These are phyloP conservation scores for Ormosia semicastrata DNA, from an alignment of 306 rosid species.

Conservation along the genomic window DNA sequence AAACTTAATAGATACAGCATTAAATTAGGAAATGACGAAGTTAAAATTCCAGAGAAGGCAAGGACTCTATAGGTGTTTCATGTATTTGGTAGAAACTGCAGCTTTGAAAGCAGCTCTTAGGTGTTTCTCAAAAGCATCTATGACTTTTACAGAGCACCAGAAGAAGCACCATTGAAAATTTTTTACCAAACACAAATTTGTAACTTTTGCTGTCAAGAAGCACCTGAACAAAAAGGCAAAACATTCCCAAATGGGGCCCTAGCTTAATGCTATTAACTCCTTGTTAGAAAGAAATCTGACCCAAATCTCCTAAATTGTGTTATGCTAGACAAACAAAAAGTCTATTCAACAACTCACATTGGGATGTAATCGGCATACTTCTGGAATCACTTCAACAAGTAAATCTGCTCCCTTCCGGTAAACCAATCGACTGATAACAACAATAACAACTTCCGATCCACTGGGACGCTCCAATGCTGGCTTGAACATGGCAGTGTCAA, in stretches of 20 bases:
- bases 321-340: not conserved
- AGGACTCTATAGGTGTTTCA: not conserved
- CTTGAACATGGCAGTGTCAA: constrained; percentile 87
- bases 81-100: not conserved
- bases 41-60: not conserved
- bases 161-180: not conserved
- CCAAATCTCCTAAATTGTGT: not conserved
- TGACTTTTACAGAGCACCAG: not conserved
- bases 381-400: constrained; percentile 88
- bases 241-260: not conserved
- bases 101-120: not conserved
- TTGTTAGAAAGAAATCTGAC: not conserved
- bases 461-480: constrained; percentile 60
- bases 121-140: not conserved
- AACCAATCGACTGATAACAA: constrained; percentile 82
- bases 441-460: constrained; percentile 54
- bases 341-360: constrained; percentile 50
- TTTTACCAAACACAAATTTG: not conserved
- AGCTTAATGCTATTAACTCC: not conserved
- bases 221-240: not conserved
- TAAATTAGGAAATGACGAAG: not conserved
- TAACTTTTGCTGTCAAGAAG: not conserved
- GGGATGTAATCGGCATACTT: constrained; percentile 61
- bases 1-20: not conserved
- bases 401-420: constrained; percentile 82